phyloP scores from a whole-genome alignment of 345 rosid species.

The Hypericum androsaemum region DNA sequence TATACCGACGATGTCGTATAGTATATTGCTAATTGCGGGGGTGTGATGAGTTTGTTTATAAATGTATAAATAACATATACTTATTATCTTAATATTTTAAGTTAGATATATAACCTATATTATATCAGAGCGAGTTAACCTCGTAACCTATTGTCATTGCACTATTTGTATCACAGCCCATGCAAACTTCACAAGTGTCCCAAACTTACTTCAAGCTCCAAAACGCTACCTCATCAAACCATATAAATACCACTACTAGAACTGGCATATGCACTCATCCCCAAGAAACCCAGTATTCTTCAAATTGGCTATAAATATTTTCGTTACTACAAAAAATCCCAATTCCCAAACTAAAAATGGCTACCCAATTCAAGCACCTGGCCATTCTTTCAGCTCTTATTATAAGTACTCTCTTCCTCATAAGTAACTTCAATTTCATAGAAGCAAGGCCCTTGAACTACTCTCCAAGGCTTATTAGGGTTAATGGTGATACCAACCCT shows the following conservation, averaged over 20 bases:
- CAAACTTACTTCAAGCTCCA: background rate
- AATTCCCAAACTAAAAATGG: no score
- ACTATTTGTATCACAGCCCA: background rate
- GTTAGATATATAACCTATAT: background rate
- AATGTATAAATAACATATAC: no score
- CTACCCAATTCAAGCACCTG: no score
- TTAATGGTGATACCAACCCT: constrained; percentile 2
- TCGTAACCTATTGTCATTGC: constrained; percentile 3
- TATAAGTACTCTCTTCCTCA: no score
- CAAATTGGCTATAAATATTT: constrained; percentile 10
- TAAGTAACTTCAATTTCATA: no score
- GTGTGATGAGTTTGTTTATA: no score
- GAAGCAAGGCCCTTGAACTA: constrained; percentile 11
- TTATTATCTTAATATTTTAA: no score
- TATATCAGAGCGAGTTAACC: background rate
- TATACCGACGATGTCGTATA: no score
- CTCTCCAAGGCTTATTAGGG: constrained; percentile 3
- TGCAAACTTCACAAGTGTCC: constrained; percentile 1
- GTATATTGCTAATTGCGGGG: no score
- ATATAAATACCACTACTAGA: background rate
- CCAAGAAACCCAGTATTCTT: background rate
- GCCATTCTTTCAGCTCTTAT: no score
- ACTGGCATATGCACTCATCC: background rate
- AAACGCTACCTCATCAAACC: constrained; percentile 19
- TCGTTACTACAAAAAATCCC: no score